These are phyloP conservation scores for Phoma sp. DNA, from an alignment of 2,329 filamentous ascomycete species.

Conservation along the genomic window DNA sequence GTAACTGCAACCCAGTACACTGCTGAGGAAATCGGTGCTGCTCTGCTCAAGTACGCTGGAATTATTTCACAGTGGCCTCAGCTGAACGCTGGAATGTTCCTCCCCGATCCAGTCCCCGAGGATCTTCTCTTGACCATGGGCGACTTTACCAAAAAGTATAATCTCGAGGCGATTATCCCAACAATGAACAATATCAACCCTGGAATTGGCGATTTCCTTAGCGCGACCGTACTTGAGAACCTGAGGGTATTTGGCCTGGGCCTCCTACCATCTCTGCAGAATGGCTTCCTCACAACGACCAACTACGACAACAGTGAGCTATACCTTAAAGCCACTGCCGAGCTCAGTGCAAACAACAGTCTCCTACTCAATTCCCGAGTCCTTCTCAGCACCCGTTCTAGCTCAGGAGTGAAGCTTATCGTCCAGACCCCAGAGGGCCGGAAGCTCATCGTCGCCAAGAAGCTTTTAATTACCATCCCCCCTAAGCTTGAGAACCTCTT, in stretches of 20 bases:
- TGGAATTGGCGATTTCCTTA: no score
- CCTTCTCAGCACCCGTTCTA: constrained; percentile 38
- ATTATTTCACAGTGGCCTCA: constrained; percentile 30
- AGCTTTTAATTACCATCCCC: constrained; percentile 54
- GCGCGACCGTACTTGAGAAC: no score
- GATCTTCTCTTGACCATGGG: constrained; percentile 60
- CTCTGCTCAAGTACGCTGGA: constrained; percentile 30
- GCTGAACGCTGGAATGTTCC: constrained; percentile 52
- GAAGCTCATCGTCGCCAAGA: constrained; percentile 47
- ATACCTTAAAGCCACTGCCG: constrained; percentile 12
- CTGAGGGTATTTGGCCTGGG: no score
- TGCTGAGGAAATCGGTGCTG: no score
- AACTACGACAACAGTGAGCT: constrained; percentile 27
- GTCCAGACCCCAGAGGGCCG: constrained; percentile 23
- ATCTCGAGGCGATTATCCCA: no score
- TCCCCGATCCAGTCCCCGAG: constrained; percentile 55
- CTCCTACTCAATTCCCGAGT: constrained; percentile 24
- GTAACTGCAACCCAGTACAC: no score
- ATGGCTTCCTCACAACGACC: constrained; percentile 6
- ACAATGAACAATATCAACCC: no score
- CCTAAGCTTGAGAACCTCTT: constrained; percentile 47
- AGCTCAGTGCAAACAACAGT: constrained; percentile 15
- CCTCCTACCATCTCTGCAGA: no score
- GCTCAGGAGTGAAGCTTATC: constrained; percentile 13
- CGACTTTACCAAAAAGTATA: constrained; percentile 60